phyloP scores from a whole-genome alignment of 805 yeast species.

The Ogataea neopini region DNA sequence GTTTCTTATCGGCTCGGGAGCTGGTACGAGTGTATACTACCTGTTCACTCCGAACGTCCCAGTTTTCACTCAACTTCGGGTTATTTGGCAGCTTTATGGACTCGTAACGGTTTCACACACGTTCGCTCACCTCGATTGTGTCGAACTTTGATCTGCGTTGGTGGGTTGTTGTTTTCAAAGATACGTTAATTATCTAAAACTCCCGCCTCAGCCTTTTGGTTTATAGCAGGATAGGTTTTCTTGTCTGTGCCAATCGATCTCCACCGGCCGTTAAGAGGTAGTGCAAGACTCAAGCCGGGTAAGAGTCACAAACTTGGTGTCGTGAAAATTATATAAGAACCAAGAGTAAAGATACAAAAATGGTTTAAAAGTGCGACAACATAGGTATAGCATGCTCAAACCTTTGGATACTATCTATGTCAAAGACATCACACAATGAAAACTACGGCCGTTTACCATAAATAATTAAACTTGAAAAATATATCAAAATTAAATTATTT shows the following conservation, averaged over 20 bases:
- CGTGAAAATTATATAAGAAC: too few relatives aligned
- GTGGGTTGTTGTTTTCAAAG: background rate
- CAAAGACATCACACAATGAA: too few relatives aligned
- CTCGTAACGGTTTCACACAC: background rate
- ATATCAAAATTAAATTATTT: background rate
- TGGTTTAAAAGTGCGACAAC: too few relatives aligned
- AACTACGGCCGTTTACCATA: too few relatives aligned
- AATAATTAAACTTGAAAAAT: too few relatives aligned
- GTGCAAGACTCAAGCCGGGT: slow-evolving; percentile 1
- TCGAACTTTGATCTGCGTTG: background rate
- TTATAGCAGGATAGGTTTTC: slow-evolving; percentile 7
- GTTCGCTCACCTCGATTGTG: background rate
- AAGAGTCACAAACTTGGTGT: background rate
- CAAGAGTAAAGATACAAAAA: too few relatives aligned
- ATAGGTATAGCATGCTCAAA: too few relatives aligned
- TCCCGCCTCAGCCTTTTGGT: background rate
- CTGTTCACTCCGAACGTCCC: slow-evolving; percentile 4
- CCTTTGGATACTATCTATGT: too few relatives aligned
- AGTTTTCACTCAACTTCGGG: background rate
- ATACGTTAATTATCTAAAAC: background rate
- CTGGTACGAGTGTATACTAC: background rate
- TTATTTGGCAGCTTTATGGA: background rate
- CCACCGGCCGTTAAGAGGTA: slow-evolving; percentile 9
- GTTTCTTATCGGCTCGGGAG: background rate
- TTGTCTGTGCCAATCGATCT: slow-evolving; percentile 8